Conservation (phyloP, 148 eudicot species). For the Silene latifolia region DNA sequence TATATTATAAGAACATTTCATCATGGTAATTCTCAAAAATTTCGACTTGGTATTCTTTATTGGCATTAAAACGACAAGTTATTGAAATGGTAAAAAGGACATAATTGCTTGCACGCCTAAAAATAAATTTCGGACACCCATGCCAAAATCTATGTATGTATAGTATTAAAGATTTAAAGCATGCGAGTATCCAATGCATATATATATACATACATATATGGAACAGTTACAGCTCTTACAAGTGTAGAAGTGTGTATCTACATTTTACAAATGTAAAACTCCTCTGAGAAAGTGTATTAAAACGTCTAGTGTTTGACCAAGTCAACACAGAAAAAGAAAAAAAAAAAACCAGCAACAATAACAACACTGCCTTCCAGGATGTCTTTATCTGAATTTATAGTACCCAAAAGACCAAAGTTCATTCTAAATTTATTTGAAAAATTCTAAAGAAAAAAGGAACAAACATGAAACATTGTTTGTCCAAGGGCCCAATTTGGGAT, state of each 20-base stretch:
- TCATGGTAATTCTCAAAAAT: too few species aligned
- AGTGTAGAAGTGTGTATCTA: too few species aligned
- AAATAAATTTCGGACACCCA: too few species aligned
- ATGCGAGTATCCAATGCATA: background rate
- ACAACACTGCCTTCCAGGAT: background rate
- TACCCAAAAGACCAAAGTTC: background rate
- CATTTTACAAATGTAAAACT: background rate
- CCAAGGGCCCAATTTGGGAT: too few species aligned
- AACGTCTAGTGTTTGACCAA: background rate
- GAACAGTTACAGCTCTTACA: too few species aligned
- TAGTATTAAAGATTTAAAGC: background rate
- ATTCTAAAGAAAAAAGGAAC: too few species aligned
- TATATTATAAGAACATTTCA: too few species aligned
- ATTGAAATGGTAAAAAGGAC: background rate
- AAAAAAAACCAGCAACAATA: background rate
- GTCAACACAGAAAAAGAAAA: background rate
- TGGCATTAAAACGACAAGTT: background rate
- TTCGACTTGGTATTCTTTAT: background rate
- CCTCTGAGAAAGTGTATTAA: too few species aligned
- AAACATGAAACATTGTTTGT: too few species aligned
- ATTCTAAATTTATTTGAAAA: too few species aligned
- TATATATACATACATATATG: background rate
- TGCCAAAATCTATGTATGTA: too few species aligned
- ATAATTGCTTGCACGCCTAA: background rate
- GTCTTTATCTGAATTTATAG: background rate